A percentile compares a stretch with the other conserved stretches of the same genome.
These are phyloP conservation scores for Lasiodiplodia hormozganensis DNA, from an alignment of 2,329 filamentous ascomycete species.

Conservation along the genomic window DNA sequence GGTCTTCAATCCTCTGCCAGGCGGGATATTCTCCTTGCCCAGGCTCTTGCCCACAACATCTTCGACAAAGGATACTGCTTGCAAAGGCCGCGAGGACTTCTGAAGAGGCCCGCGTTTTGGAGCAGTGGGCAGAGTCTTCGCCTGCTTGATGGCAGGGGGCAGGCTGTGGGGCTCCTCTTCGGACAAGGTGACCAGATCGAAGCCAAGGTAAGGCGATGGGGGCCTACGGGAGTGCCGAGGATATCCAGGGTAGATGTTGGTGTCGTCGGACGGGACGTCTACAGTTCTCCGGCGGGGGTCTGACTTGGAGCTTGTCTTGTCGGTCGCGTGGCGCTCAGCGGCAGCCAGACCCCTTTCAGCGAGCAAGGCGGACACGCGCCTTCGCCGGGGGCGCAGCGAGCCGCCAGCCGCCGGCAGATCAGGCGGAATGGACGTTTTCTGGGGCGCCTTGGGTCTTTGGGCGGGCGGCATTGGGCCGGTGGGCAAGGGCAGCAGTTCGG, in stretches of 20 bases:
- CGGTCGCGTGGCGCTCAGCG: constrained; percentile 30
- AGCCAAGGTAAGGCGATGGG: constrained; percentile 46
- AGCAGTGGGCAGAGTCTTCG: constrained; percentile 52
- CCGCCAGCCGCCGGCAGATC: constrained; percentile 15
- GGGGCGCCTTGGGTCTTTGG: constrained; percentile 36
- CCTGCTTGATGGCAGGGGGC: constrained; percentile 38
- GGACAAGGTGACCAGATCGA: constrained; percentile 47
- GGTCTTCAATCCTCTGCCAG: constrained; percentile 46
- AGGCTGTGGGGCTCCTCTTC: constrained; percentile 46
- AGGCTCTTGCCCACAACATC: constrained; percentile 61
- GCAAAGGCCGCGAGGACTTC: constrained; percentile 46
- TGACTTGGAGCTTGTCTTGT: constrained; percentile 38
- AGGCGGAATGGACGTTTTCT: constrained; percentile 41
- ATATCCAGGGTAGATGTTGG: constrained; percentile 58
- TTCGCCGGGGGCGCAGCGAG: constrained; percentile 38
- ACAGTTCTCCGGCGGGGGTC: constrained; percentile 56
- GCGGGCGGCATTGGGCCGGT: constrained; percentile 37
- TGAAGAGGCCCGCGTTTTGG: constrained; percentile 60
- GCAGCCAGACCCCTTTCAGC: constrained; percentile 31
- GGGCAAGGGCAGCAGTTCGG: constrained; percentile 11
- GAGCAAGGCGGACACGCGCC: constrained; percentile 46
- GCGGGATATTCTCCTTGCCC: constrained; percentile 70
- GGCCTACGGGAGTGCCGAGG: constrained; percentile 38
- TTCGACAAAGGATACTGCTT: constrained; percentile 49
- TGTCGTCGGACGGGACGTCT: constrained; percentile 59